Base-by-base conservation (phyloP, 2,329 filamentous ascomycete species). In the Xylariaceae sp. region DNA sequence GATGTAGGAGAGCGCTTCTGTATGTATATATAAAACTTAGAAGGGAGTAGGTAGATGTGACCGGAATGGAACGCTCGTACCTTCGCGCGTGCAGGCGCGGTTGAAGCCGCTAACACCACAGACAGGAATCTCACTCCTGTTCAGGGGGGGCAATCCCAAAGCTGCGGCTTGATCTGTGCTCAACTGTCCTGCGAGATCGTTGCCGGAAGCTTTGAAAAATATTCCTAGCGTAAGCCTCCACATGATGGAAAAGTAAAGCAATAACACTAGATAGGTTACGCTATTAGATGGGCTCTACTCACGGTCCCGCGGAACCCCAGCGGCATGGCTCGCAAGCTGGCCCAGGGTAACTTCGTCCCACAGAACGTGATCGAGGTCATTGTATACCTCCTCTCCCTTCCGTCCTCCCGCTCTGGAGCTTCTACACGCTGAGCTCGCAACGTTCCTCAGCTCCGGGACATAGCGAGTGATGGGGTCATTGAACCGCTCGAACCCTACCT, bases 381-480 rank as follows among this genome's bases (percentile, higher is more conserved):
- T 51, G 13, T 46, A 41, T 12, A 48, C 14, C 13, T 41, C 27
- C 13, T 29, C 26, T 15, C 16, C n/a, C n/a, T n/a, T n/a, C n/a
- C n/a, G n/a, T n/a, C n/a, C n/a, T n/a, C 16, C 34, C 27, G 5
- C 9, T 36, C 24, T 16, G 18, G 9, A 28, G n/a, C 5, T 9
- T 15, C 19, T n/a, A n/a, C n/a, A n/a, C n/a, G n/a, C n/a, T 16
- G 31, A 16, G 28, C 49, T 9, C 43, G 21, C 11, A 24, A 24
- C 36, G 31, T 39, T 54, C 30, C 46, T 50, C 35, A 70, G 59
- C 48, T 70, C 67, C 0, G 67, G 65, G 9, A 69, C 50, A 37
- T 63, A 67, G 16, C 61, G 59, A 1, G 66, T 67, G 36, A 70
- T 60, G 5, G 64, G 61, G 3, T 62, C 56, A 27, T 63, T 59